Evolutionary conservation across 345 rosid species (phyloP).

Genomic region (Eucalyptus regnans): DNA sequence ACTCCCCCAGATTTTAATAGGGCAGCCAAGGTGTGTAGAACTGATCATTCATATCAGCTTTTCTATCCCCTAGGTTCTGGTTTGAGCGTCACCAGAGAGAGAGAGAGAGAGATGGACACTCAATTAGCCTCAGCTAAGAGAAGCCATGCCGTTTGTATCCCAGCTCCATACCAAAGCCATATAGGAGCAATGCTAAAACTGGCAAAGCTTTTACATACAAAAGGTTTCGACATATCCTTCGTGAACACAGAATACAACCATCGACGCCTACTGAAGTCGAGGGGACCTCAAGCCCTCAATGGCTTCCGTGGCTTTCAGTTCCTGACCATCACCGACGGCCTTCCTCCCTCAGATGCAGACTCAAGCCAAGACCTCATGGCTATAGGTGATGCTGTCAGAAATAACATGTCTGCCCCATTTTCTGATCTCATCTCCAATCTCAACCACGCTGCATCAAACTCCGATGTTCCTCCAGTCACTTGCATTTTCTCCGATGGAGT

Average conservation of each 20-base stretch:
- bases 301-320: not conserved
- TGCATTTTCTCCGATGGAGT: not conserved
- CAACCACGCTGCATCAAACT: not conserved
- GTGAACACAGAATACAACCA: not conserved
- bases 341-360: not conserved
- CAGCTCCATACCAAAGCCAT: slow-evolving; percentile 1
- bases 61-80: not conserved
- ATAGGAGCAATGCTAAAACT: not conserved
- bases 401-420: not conserved
- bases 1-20: too few relatives aligned
- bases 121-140: not conserved
- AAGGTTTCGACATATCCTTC: not conserved
- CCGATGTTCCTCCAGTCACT: not conserved
- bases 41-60: not conserved
- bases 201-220: not conserved
- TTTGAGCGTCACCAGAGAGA: not conserved
- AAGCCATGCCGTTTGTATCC: not conserved
- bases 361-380: not conserved
- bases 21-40: too few relatives aligned
- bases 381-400: not conserved
- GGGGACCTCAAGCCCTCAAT: not conserved
- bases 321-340: not conserved
- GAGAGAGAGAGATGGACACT: not conserved
- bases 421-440: not conserved
- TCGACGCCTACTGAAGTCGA: not conserved